Evolutionary conservation across 306 rosid species (phyloP).

Genomic region (Fragaria ananassa): DNA sequence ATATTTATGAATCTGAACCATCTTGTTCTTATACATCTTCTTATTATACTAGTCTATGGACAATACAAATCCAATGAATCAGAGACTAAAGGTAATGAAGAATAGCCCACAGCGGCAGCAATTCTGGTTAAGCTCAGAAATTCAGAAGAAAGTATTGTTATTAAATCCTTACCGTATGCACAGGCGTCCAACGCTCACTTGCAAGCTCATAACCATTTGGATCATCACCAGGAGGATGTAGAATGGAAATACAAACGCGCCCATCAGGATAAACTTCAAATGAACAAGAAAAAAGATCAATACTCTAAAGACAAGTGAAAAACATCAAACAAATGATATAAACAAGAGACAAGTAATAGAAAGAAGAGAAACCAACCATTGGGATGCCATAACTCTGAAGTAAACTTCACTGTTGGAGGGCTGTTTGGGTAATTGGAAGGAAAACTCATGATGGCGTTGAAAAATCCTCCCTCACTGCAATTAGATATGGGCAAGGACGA

Average conservation of each 20-base stretch:
- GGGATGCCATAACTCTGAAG: slow-evolving; percentile 94
- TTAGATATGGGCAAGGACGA: slow-evolving; percentile 9
- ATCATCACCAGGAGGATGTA: slow-evolving; percentile 98
- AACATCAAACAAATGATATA: background rate
- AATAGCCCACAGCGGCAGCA: background rate
- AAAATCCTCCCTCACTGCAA: slow-evolving; percentile 91
- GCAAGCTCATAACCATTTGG: slow-evolving; percentile 99
- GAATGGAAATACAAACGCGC: slow-evolving; percentile 97
- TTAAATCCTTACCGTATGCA: slow-evolving; percentile 68
- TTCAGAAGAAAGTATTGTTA: background rate
- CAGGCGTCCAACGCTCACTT: slow-evolving; percentile 99
- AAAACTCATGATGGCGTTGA: slow-evolving; percentile 93
- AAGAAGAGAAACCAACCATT: slow-evolving; percentile 52
- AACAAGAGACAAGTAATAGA: background rate
- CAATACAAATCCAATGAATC: background rate
- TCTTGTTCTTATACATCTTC: background rate
- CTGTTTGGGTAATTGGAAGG: slow-evolving; percentile 93
- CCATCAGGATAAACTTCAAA: slow-evolving; percentile 91
- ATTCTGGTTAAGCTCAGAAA: background rate
- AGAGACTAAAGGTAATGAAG: background rate
- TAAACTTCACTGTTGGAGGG: slow-evolving; percentile 87
- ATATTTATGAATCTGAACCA: background rate
- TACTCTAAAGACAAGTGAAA: slow-evolving; percentile 8
- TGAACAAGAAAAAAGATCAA: slow-evolving; percentile 22
- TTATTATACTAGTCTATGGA: background rate